A percentile compares a stretch with the other conserved stretches of the same genome.
Conservation (phyloP, 495 filamentous ascomycete genomes). For the Bacidia gigantensis region DNA sequence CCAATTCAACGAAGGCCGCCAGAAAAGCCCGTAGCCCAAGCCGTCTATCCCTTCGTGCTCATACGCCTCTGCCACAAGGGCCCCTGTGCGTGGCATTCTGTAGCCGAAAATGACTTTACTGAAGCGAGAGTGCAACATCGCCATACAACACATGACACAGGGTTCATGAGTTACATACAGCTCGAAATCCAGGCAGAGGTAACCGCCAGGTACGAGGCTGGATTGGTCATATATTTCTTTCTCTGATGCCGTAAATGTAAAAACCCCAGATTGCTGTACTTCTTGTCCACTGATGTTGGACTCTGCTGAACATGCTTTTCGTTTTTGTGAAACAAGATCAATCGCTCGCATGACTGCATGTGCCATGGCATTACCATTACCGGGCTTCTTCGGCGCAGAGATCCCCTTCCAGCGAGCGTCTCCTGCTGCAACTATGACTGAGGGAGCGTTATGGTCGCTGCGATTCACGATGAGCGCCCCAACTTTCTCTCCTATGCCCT, state of each 20-base stretch:
- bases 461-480: constrained; percentile 73
- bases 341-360: constrained; percentile 81
- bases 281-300: background rate
- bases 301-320: constrained; percentile 11
- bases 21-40: constrained; percentile 71
- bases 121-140: constrained; percentile 81
- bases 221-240: constrained; percentile 19
- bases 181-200: constrained; percentile 83
- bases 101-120: constrained; percentile 63
- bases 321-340: constrained; percentile 63
- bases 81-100: constrained; percentile 44
- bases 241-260: constrained; percentile 29
- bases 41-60: constrained; percentile 22
- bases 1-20: constrained; percentile 92
- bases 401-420: constrained; percentile 52
- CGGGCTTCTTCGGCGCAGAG: constrained; percentile 12
- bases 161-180: constrained; percentile 90
- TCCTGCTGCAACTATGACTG: constrained; percentile 57
- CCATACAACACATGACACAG: constrained; percentile 94
- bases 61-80: constrained; percentile 28
- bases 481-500: constrained; percentile 50
- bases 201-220: constrained; percentile 44
- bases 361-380: constrained; percentile 51
- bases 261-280: too few species aligned
- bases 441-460: constrained; percentile 13